Conservation (phyloP, 352 stramenopile species). For the Pythium monospermum region DNA sequence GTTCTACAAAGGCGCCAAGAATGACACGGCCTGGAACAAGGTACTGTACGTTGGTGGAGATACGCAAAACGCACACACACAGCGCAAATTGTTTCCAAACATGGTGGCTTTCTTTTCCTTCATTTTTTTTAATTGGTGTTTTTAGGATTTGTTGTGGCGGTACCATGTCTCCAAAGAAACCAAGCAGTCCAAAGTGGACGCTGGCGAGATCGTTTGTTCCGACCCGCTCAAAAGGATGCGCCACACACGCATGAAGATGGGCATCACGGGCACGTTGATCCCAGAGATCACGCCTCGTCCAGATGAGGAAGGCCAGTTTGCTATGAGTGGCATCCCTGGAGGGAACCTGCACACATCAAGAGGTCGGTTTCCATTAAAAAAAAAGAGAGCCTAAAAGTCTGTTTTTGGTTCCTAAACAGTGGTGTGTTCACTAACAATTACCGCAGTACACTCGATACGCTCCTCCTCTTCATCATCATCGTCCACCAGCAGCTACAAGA, state of each 20-base stretch:
- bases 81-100: no score
- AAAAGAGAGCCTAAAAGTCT: no score
- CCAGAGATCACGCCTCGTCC: slow-evolving; percentile 34
- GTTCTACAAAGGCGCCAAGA: slow-evolving; percentile 51
- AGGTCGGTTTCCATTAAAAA: no score
- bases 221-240: slow-evolving; percentile 26
- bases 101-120: no score
- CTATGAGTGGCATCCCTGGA: no score
- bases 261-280: slow-evolving; percentile 42
- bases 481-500: neutral
- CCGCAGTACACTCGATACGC: no score
- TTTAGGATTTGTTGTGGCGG: slow-evolving; percentile 38
- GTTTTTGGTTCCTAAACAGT: no score
- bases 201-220: slow-evolving; percentile 26
- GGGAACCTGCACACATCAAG: no score
- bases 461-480: no score
- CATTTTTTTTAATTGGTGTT: neutral
- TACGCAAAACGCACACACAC: no score
- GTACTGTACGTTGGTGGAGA: no score
- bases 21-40: slow-evolving; percentile 57
- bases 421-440: no score
- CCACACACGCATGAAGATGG: slow-evolving; percentile 38
- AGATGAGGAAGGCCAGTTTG: slow-evolving; percentile 2
- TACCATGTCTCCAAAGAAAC: slow-evolving; percentile 45
- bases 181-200: slow-evolving; percentile 39